Evolutionary conservation across 495 filamentous ascomycete species (phyloP), one percentile per base, ranked within the genome.

Genomic region (Aspergillus affinis): DNA sequence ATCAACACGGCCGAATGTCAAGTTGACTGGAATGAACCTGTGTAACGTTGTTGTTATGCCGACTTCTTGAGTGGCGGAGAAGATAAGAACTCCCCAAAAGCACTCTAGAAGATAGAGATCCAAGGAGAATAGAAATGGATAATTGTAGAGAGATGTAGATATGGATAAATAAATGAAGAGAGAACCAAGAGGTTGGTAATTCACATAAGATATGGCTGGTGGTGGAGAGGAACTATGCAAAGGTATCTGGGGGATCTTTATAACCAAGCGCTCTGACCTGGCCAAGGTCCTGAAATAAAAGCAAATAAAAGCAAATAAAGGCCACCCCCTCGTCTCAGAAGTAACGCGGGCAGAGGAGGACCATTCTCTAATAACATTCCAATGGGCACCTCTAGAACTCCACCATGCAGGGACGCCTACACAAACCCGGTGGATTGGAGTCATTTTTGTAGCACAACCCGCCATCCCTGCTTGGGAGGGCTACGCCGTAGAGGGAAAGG

Each of bases 391-490:
- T 41, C n/a, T 48, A 59, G 50, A 59, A 58, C 62, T 54, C 61
- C 65, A 62, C 59, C 58, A 64, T 62, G 59, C 54, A 67, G 65
- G 58, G 57, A 61, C 57, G 36, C 47, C 36, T 46, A 57, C 50
- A 58, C 57, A 51, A 26, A 54, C 58, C 54, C 50, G 44, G 52
- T 46, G 44, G 44, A 29, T 49, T 58, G 32, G 44, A 36, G 49
- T 21, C 54, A 51, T 51, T 56, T 55, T 58, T 55, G 54, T 36
- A 64, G 54, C 57, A 58, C 58, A 49, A 49, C 41, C 58, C 55
- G 47, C 19, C 48, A 55, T 60, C 57, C 48, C 19, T 55, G 59
- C 30, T 57, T 55, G 57, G 57, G 10, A 50, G 32, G 20, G 48
- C 47, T 23, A 26, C 23, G 23, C 23, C 23, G 23, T 26, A 29